A percentile compares a stretch with the other conserved stretches of the same genome.
phyloP scores from a whole-genome alignment of 139 green algal genomes.

The Marvania coccoides region DNA sequence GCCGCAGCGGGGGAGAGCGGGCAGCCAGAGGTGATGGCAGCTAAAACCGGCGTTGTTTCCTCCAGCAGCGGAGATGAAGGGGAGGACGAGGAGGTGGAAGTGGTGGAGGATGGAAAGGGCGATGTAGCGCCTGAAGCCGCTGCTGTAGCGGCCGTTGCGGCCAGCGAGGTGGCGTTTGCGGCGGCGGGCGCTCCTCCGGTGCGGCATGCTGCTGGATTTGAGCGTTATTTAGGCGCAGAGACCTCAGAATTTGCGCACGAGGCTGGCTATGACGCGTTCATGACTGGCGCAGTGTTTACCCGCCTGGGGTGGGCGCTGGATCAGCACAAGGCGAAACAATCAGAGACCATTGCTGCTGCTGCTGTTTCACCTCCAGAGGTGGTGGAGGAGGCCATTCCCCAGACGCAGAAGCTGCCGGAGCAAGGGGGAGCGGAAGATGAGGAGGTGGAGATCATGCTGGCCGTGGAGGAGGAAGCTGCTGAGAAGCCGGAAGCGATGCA shows the following conservation, averaged over 20 bases:
- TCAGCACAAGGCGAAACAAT: neutral
- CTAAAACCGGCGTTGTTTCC: too few relatives aligned
- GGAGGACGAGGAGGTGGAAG: neutral
- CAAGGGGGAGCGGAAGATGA: too few relatives aligned
- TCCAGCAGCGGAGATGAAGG: too few relatives aligned
- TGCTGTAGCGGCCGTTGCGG: too few relatives aligned
- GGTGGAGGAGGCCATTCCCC: neutral
- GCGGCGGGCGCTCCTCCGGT: neutral
- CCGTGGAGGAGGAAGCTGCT: too few relatives aligned
- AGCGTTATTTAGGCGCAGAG: slow-evolving; percentile 14
- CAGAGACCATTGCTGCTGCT: too few relatives aligned
- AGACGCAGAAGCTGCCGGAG: neutral
- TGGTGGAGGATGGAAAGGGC: too few relatives aligned
- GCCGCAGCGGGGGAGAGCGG: too few relatives aligned
- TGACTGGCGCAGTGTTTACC: slow-evolving; percentile 51
- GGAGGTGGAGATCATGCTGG: too few relatives aligned
- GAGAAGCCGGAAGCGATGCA: too few relatives aligned
- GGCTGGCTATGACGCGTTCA: slow-evolving; percentile 72
- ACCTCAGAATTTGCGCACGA: slow-evolving; percentile 45
- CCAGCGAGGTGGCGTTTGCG: neutral
- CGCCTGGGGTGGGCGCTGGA: neutral
- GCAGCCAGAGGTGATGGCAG: too few relatives aligned
- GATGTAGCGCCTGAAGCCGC: too few relatives aligned
- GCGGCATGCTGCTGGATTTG: slow-evolving; percentile 22
- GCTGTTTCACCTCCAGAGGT: neutral